phyloP scores from a whole-genome alignment of 352 stramenopile species.

The Nothophytophthora sp. region DNA sequence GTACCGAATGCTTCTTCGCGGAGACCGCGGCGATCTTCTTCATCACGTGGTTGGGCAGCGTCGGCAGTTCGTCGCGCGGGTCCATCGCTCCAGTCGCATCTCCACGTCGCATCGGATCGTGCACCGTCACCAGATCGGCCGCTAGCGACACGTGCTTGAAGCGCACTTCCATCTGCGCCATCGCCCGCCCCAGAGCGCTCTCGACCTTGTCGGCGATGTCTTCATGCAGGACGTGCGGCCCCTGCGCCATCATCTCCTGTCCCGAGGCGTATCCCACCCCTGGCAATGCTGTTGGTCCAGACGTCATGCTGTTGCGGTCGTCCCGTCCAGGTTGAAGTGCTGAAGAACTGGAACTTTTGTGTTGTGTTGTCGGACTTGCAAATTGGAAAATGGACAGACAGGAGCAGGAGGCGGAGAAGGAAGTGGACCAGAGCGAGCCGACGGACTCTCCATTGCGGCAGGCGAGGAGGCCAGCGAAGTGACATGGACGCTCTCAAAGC shows the following conservation, averaged over 20 bases:
- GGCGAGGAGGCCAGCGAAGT: too few species aligned
- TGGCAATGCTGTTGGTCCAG: too few species aligned
- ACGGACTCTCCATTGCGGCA: too few species aligned
- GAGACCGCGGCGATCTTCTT: conserved; percentile 35
- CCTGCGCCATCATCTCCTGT: conserved; percentile 33
- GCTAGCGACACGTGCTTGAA: conserved; percentile 52
- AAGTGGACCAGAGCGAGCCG: too few species aligned
- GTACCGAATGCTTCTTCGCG: conserved; percentile 38
- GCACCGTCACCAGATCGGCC: conserved; percentile 40
- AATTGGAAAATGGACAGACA: too few species aligned
- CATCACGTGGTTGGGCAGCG: conserved; percentile 45
- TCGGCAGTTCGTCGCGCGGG: conserved; percentile 29
- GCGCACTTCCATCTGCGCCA: conserved; percentile 57
- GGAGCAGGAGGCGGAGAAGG: too few species aligned
- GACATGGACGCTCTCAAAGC: too few species aligned
- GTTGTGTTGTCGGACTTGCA: too few species aligned
- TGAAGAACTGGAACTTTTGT: too few species aligned
- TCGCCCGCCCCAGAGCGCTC: conserved; percentile 35
- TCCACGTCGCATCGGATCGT: conserved; percentile 19
- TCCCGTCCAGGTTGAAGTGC: conserved; percentile 3
- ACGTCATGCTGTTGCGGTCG: background rate
- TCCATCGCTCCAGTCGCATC: conserved; percentile 1
- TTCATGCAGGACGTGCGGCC: conserved; percentile 37
- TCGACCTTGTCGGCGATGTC: conserved; percentile 46
- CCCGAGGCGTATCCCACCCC: conserved; percentile 28